A percentile compares a stretch with the other conserved stretches of the same genome.
These are phyloP conservation scores for Sporothrix variecibatus DNA, from an alignment of 2,329 filamentous ascomycete genomes.

Conservation along the genomic window DNA sequence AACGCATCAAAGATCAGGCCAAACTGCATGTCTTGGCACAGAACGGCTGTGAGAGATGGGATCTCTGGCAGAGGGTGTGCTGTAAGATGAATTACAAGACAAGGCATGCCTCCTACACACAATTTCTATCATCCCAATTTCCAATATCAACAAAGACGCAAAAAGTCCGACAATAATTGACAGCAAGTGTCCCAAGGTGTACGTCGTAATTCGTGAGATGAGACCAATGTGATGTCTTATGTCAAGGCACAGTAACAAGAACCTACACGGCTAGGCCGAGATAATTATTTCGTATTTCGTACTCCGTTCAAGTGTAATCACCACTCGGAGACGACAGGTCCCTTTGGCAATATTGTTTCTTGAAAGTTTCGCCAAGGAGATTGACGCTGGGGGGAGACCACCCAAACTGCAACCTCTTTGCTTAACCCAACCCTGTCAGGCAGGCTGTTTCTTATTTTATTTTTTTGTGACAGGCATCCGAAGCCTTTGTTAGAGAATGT, in stretches of 20 bases:
- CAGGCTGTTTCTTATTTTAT: background rate
- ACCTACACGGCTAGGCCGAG: background rate
- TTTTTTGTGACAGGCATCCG: background rate
- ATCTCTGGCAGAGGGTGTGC: background rate
- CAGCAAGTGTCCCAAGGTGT: background rate
- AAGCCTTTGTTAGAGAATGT: background rate
- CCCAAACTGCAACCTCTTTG: background rate
- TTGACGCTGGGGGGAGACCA: conserved; percentile 11
- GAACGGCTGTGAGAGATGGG: background rate
- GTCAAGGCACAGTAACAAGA: background rate
- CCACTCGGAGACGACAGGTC: background rate
- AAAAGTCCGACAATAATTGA: background rate
- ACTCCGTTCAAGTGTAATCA: background rate
- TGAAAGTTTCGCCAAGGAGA: conserved; percentile 31
- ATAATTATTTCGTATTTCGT: background rate
- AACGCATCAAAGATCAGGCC: conserved; percentile 6
- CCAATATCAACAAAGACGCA: background rate
- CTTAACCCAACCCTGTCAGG: background rate
- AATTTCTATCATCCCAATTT: background rate
- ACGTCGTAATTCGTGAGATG: background rate
- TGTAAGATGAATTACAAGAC: background rate
- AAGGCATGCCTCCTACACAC: background rate
- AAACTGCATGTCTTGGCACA: background rate
- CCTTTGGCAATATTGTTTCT: conserved; percentile 17
- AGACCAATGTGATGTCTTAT: background rate